A percentile compares a stretch with the other conserved stretches of the same genome.
These are phyloP conservation scores for Pistacia vera DNA, from an alignment of 345 rosid species.

Conservation along the genomic window DNA sequence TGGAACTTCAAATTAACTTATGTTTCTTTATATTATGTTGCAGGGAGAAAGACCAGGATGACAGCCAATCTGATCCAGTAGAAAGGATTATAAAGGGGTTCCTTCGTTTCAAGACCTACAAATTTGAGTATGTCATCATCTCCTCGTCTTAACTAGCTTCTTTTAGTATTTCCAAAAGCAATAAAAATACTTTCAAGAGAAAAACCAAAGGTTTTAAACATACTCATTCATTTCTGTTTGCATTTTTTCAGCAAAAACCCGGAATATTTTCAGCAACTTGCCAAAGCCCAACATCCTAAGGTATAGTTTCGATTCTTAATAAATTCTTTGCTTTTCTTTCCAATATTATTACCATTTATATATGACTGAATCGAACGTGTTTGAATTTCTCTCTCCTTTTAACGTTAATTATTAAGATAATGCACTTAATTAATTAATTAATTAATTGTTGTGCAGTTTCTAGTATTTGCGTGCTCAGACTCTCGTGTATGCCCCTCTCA, in stretches of 20 bases:
- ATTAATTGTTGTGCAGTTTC: constrained; percentile 3
- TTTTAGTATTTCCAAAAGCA: no score
- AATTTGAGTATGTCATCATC: constrained; percentile 21
- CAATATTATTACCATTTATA: no score
- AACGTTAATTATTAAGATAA: no score
- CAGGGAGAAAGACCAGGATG: constrained; percentile 2
- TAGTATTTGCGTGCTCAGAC: constrained; percentile 51
- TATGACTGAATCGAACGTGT: no score
- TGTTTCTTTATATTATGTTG: neutral
- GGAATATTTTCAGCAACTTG: neutral
- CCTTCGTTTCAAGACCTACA: constrained; percentile 10
- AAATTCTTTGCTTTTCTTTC: neutral
- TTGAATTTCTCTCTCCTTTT: no score
- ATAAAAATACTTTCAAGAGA: no score
- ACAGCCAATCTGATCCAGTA: neutral
- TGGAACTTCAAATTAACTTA: no score
- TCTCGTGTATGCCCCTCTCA: constrained; percentile 57
- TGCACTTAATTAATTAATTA: no score
- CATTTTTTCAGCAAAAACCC: constrained; percentile 15
- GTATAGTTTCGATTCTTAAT: neutral
- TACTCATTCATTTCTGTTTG: no score
- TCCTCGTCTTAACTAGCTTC: no score
- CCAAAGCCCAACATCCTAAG: constrained; percentile 27
- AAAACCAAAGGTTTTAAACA: no score
- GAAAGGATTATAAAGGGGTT: constrained; percentile 17